These are phyloP conservation scores for Pestalotiopsis sp. DNA, from an alignment of 2,329 filamentous ascomycete species.

Conservation along the genomic window DNA sequence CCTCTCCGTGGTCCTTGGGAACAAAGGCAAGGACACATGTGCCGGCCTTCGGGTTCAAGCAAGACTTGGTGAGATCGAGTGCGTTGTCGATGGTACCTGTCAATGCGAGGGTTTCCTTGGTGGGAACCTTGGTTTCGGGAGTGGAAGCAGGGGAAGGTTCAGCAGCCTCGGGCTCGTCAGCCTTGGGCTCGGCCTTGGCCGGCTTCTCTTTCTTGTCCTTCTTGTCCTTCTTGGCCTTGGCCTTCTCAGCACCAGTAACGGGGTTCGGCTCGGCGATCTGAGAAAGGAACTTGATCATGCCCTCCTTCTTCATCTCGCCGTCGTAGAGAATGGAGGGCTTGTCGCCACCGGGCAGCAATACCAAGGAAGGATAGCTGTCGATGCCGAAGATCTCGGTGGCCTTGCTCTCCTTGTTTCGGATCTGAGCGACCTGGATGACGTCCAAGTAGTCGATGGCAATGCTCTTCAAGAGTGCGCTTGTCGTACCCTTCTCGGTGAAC, in stretches of 20 bases:
- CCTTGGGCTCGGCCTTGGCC: slow-evolving; percentile 38
- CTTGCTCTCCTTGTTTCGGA: slow-evolving; percentile 77
- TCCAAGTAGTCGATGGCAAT: slow-evolving; percentile 90
- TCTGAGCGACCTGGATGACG: slow-evolving; percentile 77
- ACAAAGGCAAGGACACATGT: slow-evolving; percentile 83
- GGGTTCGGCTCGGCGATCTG: slow-evolving; percentile 80
- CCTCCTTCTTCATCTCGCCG: slow-evolving; percentile 83
- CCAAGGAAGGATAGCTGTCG: slow-evolving; percentile 75
- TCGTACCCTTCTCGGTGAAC: slow-evolving; percentile 91
- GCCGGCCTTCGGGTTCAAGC: slow-evolving; percentile 74
- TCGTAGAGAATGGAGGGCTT: slow-evolving; percentile 73
- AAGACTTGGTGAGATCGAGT: slow-evolving; percentile 69
- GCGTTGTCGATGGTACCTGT: slow-evolving; percentile 68
- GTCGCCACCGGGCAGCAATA: slow-evolving; percentile 75
- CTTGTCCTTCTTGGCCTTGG: slow-evolving; percentile 35
- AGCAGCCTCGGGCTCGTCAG: slow-evolving; percentile 40
- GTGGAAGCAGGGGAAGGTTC: slow-evolving; percentile 27
- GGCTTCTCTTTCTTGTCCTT: slow-evolving; percentile 44
- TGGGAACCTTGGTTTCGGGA: slow-evolving; percentile 50
- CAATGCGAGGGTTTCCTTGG: slow-evolving; percentile 54
- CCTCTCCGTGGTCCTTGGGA: slow-evolving; percentile 53
- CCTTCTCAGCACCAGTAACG: slow-evolving; percentile 49
- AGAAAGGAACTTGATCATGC: slow-evolving; percentile 80
- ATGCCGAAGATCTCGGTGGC: slow-evolving; percentile 77
- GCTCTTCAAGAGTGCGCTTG: slow-evolving; percentile 79